Percentiles rank a stretch among this genome's conserved stretches.
These are phyloP conservation scores for Camellia oleifera DNA, from an alignment of 179 eudicot genomes.

Conservation along the genomic window DNA sequence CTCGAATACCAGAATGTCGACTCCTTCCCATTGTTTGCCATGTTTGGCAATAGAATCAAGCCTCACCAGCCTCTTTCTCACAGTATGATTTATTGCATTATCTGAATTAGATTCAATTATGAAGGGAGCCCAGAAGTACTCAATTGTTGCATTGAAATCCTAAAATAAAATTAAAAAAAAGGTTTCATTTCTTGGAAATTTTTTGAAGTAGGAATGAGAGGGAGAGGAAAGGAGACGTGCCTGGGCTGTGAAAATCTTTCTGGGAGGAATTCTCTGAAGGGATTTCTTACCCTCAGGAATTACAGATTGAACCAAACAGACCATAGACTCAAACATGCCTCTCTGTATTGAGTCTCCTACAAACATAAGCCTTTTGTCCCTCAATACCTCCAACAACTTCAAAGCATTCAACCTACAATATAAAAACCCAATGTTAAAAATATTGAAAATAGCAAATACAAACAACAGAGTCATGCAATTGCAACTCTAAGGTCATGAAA, in stretches of 20 bases:
- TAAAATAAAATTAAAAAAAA: constrained; percentile 22
- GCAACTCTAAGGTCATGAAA: too few species aligned
- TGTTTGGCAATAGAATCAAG: constrained; percentile 76
- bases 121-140: constrained; percentile 98
- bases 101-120: constrained; percentile 88
- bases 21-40: constrained; percentile 74
- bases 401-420: constrained; percentile 64
- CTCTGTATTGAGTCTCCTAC: constrained; percentile 95
- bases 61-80: constrained; percentile 63
- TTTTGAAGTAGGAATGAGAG: background rate
- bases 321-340: constrained; percentile 90
- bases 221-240: constrained; percentile 24
- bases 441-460: too few species aligned
- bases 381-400: constrained; percentile 70
- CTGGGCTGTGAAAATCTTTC: constrained; percentile 83
- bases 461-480: too few species aligned
- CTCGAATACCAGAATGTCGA: constrained; percentile 72
- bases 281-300: constrained; percentile 57
- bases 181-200: background rate
- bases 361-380: constrained; percentile 81
- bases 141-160: constrained; percentile 89
- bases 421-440: background rate
- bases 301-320: constrained; percentile 77
- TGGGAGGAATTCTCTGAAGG: constrained; percentile 69
- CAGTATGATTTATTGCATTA: constrained; percentile 80